Evolutionary conservation across 2,329 filamentous ascomycete genomes (phyloP).

Genomic region (Hirsutella rhossiliensis): DNA sequence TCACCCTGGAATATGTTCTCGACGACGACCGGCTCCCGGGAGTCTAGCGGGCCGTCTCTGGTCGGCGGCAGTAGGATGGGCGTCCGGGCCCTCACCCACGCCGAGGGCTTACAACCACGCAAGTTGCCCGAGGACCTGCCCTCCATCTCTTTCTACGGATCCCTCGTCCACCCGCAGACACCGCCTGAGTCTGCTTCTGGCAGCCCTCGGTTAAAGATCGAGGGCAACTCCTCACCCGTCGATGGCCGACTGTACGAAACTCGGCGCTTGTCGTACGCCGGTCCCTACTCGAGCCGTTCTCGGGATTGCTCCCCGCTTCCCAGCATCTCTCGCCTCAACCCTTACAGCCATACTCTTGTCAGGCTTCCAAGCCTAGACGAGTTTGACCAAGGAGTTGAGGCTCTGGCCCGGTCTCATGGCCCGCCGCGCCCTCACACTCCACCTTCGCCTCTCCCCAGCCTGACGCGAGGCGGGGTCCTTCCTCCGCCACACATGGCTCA

Average conservation of each 20-base stretch:
- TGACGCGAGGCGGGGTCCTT: conserved; percentile 10
- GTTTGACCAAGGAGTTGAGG: conserved; percentile 26
- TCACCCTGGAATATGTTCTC: conserved; percentile 5
- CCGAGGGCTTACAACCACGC: conserved; percentile 6
- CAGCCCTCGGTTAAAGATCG: conserved; percentile 20
- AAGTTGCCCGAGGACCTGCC: conserved; percentile 10
- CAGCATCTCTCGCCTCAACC: conserved; percentile 7
- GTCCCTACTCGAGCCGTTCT: conserved; percentile 9
- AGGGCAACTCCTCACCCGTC: conserved; percentile 12
- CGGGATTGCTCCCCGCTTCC: conserved; percentile 15
- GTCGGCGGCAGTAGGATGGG: conserved; percentile 9
- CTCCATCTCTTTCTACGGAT: conserved; percentile 7
- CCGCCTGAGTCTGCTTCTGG: conserved; percentile 20
- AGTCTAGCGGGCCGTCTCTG: conserved; percentile 6
- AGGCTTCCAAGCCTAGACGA: conserved; percentile 23
- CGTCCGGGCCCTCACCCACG: conserved; percentile 8
- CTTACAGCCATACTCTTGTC: conserved; percentile 7
- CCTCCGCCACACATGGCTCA: conserved; percentile 12
- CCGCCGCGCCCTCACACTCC: conserved; percentile 14
- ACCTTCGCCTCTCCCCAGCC: conserved; percentile 15
- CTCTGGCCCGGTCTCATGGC: conserved; percentile 18
- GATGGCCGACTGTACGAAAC: conserved; percentile 1
- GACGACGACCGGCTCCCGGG: conserved; percentile 5
- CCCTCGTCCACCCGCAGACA: conserved; percentile 12
- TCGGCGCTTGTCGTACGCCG: background rate